Conservation (phyloP, 1,284 basidiomycete genomes). For the Grifola frondosa region DNA sequence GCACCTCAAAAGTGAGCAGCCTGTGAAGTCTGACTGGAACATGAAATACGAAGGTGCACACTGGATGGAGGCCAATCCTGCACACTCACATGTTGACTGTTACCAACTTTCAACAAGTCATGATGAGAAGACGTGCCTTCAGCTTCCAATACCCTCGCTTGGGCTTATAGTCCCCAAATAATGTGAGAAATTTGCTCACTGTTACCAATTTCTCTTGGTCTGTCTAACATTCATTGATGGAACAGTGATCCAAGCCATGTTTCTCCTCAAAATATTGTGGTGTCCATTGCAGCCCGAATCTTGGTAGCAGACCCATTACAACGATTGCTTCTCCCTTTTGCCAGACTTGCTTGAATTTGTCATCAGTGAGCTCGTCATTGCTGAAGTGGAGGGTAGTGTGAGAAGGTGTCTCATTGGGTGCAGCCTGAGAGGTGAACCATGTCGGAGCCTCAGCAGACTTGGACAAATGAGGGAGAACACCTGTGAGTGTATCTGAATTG, state of each 20-base stretch:
- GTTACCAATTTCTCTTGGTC: neutral
- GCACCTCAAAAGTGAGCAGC: no score
- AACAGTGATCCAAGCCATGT: neutral
- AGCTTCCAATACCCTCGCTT: slow-evolving; percentile 1
- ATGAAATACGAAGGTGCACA: no score
- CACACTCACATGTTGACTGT: no score
- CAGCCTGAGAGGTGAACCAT: no score
- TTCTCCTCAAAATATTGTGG: neutral
- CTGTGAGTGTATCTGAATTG: no score
- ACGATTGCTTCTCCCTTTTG: slow-evolving; percentile 1
- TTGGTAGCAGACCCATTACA: neutral
- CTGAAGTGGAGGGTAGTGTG: no score
- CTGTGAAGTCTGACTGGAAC: no score
- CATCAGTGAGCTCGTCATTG: no score
- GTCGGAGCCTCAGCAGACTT: no score
- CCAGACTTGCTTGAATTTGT: no score
- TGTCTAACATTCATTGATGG: slow-evolving; percentile 2
- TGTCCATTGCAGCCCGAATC: slow-evolving; percentile 1
- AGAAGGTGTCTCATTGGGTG: no score
- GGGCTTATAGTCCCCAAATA: slow-evolving; percentile 3
- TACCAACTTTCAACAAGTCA: neutral
- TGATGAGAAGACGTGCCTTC: neutral
- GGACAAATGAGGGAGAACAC: no score
- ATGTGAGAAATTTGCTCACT: neutral
- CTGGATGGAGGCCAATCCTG: slow-evolving; percentile 9